Conservation (phyloP, 176 grass and related monocot genomes). For the Triticum timopheevii region DNA sequence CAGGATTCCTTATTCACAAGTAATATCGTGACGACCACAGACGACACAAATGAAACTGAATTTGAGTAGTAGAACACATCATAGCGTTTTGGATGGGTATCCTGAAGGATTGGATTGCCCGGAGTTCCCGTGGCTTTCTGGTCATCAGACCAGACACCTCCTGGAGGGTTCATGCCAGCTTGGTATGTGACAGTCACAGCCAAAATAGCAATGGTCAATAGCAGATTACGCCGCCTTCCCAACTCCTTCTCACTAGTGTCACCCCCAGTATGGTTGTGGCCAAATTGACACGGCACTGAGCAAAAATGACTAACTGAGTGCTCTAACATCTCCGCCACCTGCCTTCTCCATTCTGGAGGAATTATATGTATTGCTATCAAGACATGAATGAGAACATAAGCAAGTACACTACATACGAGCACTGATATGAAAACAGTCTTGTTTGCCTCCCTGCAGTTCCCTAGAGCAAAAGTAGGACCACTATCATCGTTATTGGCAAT, state of each 20-base stretch:
- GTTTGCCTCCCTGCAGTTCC: slow-evolving; percentile 21
- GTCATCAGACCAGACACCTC: slow-evolving; percentile 39
- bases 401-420: not conserved
- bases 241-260: slow-evolving; percentile 15
- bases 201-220: slow-evolving; percentile 31
- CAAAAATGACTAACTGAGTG: not conserved
- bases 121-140: not conserved
- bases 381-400: slow-evolving; percentile 35
- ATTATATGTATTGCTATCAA: slow-evolving; percentile 31
- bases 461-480: slow-evolving; percentile 38
- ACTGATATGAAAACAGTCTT: slow-evolving; percentile 3
- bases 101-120: slow-evolving; percentile 33
- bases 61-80: slow-evolving; percentile 43
- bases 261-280: not conserved
- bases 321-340: not conserved
- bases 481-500: slow-evolving; percentile 39
- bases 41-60: slow-evolving; percentile 34
- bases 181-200: slow-evolving; percentile 41
- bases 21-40: slow-evolving; percentile 34
- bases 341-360: not conserved
- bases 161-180: slow-evolving; percentile 51
- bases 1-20: slow-evolving; percentile 42
- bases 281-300: not conserved
- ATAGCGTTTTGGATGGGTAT: slow-evolving; percentile 16
- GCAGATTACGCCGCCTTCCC: slow-evolving; percentile 24